phyloP scores from a whole-genome alignment of 805 yeast genomes.

The Citeromyces nyonsensis region DNA sequence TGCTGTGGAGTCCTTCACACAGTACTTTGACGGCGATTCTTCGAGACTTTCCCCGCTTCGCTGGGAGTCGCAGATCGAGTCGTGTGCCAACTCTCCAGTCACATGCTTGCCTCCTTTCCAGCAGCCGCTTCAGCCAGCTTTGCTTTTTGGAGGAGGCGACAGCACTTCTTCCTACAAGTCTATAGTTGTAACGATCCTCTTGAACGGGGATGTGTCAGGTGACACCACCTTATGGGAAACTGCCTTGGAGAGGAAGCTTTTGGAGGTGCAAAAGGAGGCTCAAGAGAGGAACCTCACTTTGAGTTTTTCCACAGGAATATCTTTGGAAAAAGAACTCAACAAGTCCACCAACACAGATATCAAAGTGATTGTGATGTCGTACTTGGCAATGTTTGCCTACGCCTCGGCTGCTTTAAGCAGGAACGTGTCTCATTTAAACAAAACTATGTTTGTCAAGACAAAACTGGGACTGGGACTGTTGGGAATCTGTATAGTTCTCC shows the following conservation, averaged over 20 bases:
- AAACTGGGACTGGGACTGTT: conserved; percentile 65
- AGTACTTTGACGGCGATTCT: conserved; percentile 63
- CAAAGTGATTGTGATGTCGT: conserved; percentile 55
- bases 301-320: conserved; percentile 69
- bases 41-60: conserved; percentile 24
- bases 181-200: conserved; percentile 58
- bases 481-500: conserved; percentile 71
- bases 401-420: conserved; percentile 74
- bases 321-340: conserved; percentile 73
- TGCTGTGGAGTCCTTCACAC: conserved; percentile 78
- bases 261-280: conserved; percentile 27
- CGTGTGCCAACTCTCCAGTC: conserved; percentile 72
- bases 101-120: conserved; percentile 82
- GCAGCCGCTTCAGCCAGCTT: conserved; percentile 66
- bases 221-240: conserved; percentile 50
- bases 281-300: conserved; percentile 37
- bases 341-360: conserved; percentile 71
- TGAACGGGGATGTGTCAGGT: conserved; percentile 30
- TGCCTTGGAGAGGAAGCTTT: conserved; percentile 40
- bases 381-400: conserved; percentile 74
- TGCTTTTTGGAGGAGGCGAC: conserved; percentile 49
- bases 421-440: neutral
- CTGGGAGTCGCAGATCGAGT: conserved; percentile 40
- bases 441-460: conserved; percentile 22
- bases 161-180: conserved; percentile 52